Evolutionary conservation across 257 asterid species (phyloP), one percentile per base, ranked within the genome.

Genomic region (Fraxinus americana): DNA sequence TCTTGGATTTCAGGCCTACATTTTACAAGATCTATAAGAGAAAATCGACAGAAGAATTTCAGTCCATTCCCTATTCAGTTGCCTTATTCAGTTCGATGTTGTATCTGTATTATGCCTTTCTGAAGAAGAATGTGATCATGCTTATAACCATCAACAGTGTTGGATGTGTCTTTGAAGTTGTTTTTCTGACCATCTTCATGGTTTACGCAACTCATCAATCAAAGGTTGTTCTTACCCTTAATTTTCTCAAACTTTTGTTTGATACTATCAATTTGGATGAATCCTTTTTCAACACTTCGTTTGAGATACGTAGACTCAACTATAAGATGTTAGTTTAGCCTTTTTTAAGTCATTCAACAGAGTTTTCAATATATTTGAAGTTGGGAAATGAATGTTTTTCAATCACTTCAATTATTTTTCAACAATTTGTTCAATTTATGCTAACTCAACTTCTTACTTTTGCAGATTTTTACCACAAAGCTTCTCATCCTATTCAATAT

Each of bases 21-120:
- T 94, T 94, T 77, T 76, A 75, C 38, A 78, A 87, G 81, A 91
- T 94, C 21, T 85, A 57, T 39, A 88, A 81, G 89, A 90, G 82
- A 75, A 94, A 91, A 89, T 94, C 98, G 7, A 92, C 97, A 0
- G 88, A 86, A 65, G 97, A 91, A 30, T 94, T 92, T 35, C 98
- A 92, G 19, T 76, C 96, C 0, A 72, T 92, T 57, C 98, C 98
- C 2, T 94, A 94, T 29, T 75, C 97, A 0, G 98, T 94, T 27
- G 89, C 98, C 0, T 68, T 92, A 0, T 94, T 94, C 83, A 94
- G 98, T 23, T 87, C 94, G 11, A 92, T 87, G 97, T 45, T 94
- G 0, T 92, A 91, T 73, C 70, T 94, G 5, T 94, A 94, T 80
- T 94, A 94, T 7, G 97, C 97, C 0, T 83, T 78, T 74, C 70